Evolutionary conservation across 2,329 filamentous ascomycete genomes (phyloP).

Genomic region (Macrophomina tecta): DNA sequence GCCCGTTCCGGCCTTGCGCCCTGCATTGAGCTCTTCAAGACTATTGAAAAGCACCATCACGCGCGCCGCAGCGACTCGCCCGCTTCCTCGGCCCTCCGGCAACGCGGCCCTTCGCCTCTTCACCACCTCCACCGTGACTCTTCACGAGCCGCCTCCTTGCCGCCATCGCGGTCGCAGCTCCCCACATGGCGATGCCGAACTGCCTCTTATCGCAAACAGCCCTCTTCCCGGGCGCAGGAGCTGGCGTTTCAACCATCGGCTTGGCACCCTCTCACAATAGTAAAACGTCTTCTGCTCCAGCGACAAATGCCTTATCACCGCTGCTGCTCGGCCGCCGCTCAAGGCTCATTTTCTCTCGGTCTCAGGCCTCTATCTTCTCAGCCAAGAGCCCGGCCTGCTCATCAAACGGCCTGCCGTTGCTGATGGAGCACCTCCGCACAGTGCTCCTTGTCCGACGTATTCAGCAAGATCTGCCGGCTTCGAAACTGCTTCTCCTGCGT

Average conservation of each 20-base stretch:
- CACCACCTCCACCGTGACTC: too few relatives aligned
- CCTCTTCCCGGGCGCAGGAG: constrained; percentile 5
- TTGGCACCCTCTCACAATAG: constrained; percentile 4
- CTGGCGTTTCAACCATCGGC: background rate
- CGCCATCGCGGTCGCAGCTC: background rate
- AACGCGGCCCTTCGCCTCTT: background rate
- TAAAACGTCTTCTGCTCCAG: background rate
- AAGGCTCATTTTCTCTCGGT: background rate
- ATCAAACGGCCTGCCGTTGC: constrained; percentile 8
- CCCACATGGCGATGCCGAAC: background rate
- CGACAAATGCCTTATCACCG: constrained; percentile 4
- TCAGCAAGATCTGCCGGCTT: constrained; percentile 8
- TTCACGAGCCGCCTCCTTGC: background rate
- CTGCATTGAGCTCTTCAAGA: background rate
- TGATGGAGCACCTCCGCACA: background rate
- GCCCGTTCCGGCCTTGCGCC: background rate
- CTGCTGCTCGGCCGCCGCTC: background rate
- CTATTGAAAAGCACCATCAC: background rate
- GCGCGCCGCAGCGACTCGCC: too few relatives aligned
- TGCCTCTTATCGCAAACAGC: background rate
- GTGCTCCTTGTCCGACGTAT: background rate
- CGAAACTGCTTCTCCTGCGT: background rate
- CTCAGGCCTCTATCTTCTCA: background rate
- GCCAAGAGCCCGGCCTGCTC: background rate
- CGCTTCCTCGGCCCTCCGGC: background rate